Evolutionary conservation across 306 rosid genomes (phyloP).

Genomic region (Boehmeria nivea): DNA sequence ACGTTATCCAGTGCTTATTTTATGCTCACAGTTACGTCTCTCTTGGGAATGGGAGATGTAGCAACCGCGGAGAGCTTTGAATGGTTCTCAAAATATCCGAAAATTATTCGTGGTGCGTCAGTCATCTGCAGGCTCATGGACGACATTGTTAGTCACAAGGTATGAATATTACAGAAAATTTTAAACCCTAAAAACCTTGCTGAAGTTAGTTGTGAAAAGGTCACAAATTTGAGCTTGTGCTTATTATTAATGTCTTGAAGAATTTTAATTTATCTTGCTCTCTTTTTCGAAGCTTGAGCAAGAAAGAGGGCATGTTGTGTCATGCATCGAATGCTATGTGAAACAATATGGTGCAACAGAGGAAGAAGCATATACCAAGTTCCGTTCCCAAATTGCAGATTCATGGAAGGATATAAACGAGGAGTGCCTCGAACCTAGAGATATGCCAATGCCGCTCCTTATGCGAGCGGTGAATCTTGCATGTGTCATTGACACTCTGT

Average conservation of each 20-base stretch:
- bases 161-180: not conserved
- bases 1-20: not conserved
- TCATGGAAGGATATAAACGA: conserved; percentile 21
- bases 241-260: too few relatives aligned
- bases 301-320: conserved; percentile 2
- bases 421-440: conserved; percentile 1
- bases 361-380: not conserved
- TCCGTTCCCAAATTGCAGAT: not conserved
- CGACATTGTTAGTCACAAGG: conserved; percentile 38
- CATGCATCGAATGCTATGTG: not conserved
- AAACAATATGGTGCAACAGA: conserved; percentile 5
- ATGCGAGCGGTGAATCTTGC: not conserved
- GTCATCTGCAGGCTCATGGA: conserved; percentile 34
- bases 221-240: too few relatives aligned
- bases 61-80: conserved; percentile 28
- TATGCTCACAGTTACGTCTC: conserved; percentile 15
- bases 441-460: not conserved
- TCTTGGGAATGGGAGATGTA: conserved; percentile 22
- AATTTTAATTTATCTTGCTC: not conserved
- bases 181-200: too few relatives aligned
- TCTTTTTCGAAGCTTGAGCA: conserved; percentile 11
- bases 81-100: conserved; percentile 27
- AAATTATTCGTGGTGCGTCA: not conserved
- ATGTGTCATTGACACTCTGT: not conserved
- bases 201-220: too few relatives aligned